These are phyloP conservation scores for Coniosporium tulheliwenetii DNA, from an alignment of 2,329 filamentous ascomycete genomes.

Conservation along the genomic window DNA sequence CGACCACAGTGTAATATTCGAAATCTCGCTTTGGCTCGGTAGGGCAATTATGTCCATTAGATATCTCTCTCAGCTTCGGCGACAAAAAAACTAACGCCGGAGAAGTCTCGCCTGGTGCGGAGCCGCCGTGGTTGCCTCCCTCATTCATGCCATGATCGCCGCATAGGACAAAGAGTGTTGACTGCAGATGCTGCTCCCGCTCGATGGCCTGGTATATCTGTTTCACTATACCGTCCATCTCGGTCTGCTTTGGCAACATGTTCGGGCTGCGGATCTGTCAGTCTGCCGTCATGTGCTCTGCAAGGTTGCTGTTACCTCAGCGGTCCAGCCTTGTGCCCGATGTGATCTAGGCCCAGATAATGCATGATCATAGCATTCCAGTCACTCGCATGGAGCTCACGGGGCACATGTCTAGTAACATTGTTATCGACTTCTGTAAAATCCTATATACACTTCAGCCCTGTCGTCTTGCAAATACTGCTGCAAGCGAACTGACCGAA, in stretches of 20 bases:
- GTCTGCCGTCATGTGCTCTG: not conserved
- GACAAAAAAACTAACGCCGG: constrained; percentile 84
- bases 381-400: constrained; percentile 60
- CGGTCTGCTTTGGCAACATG: constrained; percentile 82
- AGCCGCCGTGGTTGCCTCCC: constrained; percentile 90
- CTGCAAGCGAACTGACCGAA: constrained; percentile 46
- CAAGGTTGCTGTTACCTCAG: constrained; percentile 38
- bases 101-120: constrained; percentile 84
- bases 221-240: constrained; percentile 78
- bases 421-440: constrained; percentile 97
- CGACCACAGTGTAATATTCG: constrained; percentile 68
- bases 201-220: constrained; percentile 65
- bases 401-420: constrained; percentile 76
- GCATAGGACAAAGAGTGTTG: constrained; percentile 70
- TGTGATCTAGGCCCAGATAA: constrained; percentile 91
- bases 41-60: constrained; percentile 33
- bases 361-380: constrained; percentile 93
- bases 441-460: constrained; percentile 42
- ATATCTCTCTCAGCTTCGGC: constrained; percentile 54
- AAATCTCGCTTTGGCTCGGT: constrained; percentile 51
- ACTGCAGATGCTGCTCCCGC: constrained; percentile 51
- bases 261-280: constrained; percentile 39
- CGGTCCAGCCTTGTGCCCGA: constrained; percentile 90
- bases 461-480: constrained; percentile 17
- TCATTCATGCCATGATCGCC: constrained; percentile 99